These are phyloP conservation scores for Fusarium cyanostomum DNA, from an alignment of 2,329 filamentous ascomycete species.

Conservation along the genomic window DNA sequence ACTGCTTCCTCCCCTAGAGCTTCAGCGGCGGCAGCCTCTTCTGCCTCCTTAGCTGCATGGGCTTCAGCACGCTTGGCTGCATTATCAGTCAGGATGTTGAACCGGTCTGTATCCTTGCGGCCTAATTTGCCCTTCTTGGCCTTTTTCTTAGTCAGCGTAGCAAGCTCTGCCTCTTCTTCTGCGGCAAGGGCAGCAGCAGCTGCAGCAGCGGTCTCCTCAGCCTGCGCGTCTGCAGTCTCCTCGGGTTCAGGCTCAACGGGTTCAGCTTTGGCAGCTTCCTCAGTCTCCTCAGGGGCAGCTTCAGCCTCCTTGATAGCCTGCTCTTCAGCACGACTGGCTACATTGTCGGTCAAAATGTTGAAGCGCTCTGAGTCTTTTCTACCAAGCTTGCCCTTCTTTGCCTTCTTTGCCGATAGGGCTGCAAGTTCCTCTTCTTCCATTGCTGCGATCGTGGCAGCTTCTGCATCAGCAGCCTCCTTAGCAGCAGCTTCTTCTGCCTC, in stretches of 20 bases:
- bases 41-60: slow-evolving; percentile 14
- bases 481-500: slow-evolving; percentile 30
- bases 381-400: slow-evolving; percentile 36
- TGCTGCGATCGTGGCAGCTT: slow-evolving; percentile 21
- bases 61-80: slow-evolving; percentile 19
- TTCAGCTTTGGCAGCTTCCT: slow-evolving; percentile 16
- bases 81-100: slow-evolving; percentile 18
- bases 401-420: slow-evolving; percentile 25
- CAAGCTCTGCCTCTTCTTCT: slow-evolving; percentile 55
- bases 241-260: slow-evolving; percentile 35
- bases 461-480: slow-evolving; percentile 13
- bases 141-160: slow-evolving; percentile 49
- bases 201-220: slow-evolving; percentile 38
- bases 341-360: slow-evolving; percentile 27
- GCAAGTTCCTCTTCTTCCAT: slow-evolving; percentile 35
- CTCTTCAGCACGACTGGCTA: slow-evolving; percentile 25
- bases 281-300: slow-evolving; percentile 31
- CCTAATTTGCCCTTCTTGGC: slow-evolving; percentile 48
- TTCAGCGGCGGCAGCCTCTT: slow-evolving; percentile 47
- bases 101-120: slow-evolving; percentile 36
- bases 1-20: slow-evolving; percentile 35
- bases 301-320: slow-evolving; percentile 23
- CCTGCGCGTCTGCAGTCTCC: slow-evolving; percentile 15
- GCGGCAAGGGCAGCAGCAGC: slow-evolving; percentile 42
- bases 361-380: slow-evolving; percentile 39